These are phyloP conservation scores for Filobasidium floriforme DNA, from an alignment of 768 basidiomycete genomes.

Conservation along the genomic window DNA sequence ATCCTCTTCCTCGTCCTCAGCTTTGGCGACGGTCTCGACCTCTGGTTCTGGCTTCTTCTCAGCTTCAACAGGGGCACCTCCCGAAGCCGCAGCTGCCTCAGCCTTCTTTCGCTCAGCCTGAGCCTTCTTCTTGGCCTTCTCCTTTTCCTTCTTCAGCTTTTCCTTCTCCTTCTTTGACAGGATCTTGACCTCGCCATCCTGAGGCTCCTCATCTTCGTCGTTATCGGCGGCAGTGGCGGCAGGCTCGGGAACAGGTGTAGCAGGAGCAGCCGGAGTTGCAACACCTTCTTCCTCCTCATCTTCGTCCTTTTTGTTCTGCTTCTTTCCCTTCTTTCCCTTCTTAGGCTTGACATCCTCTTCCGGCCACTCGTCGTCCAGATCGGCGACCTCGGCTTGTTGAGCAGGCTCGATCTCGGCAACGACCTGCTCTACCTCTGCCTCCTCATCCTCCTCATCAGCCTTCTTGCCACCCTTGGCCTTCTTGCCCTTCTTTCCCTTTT, in stretches of 20 bases:
- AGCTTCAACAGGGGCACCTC: constrained; percentile 24
- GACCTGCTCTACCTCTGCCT: constrained; percentile 36
- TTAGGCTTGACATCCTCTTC: constrained; percentile 62
- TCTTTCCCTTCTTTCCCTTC: constrained; percentile 56
- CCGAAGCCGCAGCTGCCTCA: constrained; percentile 28
- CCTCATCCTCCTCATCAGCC: constrained; percentile 16
- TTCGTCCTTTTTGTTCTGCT: constrained; percentile 42
- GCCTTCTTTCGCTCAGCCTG: constrained; percentile 77
- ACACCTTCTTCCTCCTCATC: constrained; percentile 34
- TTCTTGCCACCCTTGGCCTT: constrained; percentile 21
- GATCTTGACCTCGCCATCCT: constrained; percentile 52
- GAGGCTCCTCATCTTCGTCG: constrained; percentile 53
- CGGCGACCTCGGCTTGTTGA: constrained; percentile 26
- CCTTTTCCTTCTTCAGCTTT: constrained; percentile 86
- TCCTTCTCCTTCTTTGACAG: constrained; percentile 96
- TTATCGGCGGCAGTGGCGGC: constrained; percentile 41
- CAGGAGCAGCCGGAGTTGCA: constrained; percentile 35
- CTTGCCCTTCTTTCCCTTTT: constrained; percentile 45
- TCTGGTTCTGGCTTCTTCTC: constrained; percentile 40
- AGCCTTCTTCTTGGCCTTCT: constrained; percentile 96
- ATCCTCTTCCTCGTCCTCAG: constrained; percentile 58
- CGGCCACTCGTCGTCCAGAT: constrained; percentile 60
- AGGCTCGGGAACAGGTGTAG: constrained; percentile 35
- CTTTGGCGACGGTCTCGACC: constrained; percentile 30
- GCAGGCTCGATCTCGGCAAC: constrained; percentile 27